Base-by-base conservation (phyloP, 352 stramenopile genomes). In the Discostella stelligera region DNA sequence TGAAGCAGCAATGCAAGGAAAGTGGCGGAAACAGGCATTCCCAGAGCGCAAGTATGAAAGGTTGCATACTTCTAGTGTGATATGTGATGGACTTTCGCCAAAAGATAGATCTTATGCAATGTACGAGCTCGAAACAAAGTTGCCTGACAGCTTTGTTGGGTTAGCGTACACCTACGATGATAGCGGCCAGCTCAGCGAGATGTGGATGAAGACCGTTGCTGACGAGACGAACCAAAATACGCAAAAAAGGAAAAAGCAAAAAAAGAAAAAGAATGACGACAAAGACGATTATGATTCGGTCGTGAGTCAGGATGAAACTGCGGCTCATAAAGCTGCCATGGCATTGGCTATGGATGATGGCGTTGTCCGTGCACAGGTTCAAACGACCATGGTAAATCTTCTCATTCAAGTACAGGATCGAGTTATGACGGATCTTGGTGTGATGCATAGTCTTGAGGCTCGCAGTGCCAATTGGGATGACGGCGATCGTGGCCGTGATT, bases 131-230 rank as follows among this genome's bases (percentile, higher is more conserved):
- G 73, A 82, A 66, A 93, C 86, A 5, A 89, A 53, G 49, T 67
- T 94, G 30, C 68, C 71, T 21, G 87, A 94, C 54, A 88, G 79
- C 58, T 94, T 94, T 74, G 75, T 92, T 54, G 87, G 85, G 56
- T 52, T 92, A 21, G 76, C 85, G 1, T 91, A 92, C 67, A 90
- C 74, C 2, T 93, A 91, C 52, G 80, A 90, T 73, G 88, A 93
- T 50, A 87, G 71, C 41, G 86, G 80, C 7, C 79, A 91, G 59
- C 69, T 80, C 27, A 90, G 80, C 65, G 89, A 94, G 71, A 86
- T 72, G 32, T 94, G 89, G 89, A 94, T 94, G 89, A 93, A 92
- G 63, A 89, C 82, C 20, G 77, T 94, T 44, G 66, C 86, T 9
- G 72, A 80, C 49, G 83, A 88, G 64, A 81, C 79, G 18, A 72